Conservation (phyloP, 768 basidiomycete genomes). For the Cubamyces sp. region DNA sequence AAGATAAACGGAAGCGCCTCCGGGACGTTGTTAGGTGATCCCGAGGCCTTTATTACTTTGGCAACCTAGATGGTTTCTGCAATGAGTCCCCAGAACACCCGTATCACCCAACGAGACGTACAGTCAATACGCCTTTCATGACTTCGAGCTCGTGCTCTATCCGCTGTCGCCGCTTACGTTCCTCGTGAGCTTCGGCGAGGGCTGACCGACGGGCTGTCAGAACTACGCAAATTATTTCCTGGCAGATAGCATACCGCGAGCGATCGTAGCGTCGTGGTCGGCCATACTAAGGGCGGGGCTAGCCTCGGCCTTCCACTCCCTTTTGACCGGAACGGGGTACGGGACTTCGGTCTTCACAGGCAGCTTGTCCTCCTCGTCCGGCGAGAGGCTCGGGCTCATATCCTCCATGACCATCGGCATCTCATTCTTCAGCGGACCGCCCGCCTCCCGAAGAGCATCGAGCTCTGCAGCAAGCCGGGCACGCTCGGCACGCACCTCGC, state of each 20-base stretch:
- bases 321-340: neutral
- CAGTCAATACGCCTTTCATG: neutral
- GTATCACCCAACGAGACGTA: neutral
- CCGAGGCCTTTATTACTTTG: neutral
- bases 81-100: neutral
- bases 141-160: neutral
- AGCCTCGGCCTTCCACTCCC: neutral
- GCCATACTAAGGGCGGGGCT: neutral
- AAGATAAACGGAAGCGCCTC: neutral
- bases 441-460: constrained; percentile 5
- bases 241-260: neutral
- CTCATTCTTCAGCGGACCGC: constrained; percentile 14
- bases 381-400: neutral
- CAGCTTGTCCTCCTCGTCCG: neutral
- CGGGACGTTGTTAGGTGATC: neutral
- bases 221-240: neutral
- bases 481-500: neutral
- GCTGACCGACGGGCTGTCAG: neutral
- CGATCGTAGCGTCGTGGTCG: constrained; percentile 2
- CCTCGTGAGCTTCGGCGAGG: constrained; percentile 2
- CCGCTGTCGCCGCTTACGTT: neutral
- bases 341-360: constrained; percentile 1
- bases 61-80: neutral
- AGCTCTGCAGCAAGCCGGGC: neutral
- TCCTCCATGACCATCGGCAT: neutral